Conservation (phyloP, 345 rosid genomes). For the Euphorbia tirucalli region DNA sequence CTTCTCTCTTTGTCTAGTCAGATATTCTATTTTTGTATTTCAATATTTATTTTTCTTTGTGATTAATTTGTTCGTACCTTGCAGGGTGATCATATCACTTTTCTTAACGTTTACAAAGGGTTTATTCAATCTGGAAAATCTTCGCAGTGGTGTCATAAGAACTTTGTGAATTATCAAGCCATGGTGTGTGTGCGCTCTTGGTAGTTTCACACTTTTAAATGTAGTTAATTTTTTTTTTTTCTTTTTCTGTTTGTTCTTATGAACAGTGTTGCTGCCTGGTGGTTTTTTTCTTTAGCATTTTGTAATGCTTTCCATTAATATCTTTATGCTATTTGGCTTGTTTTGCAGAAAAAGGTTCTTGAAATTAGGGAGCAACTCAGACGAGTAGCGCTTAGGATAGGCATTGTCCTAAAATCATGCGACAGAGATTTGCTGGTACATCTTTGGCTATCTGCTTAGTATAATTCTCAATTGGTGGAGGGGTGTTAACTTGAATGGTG, state of each 20-base stretch:
- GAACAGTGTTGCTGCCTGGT: not conserved
- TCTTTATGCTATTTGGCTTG: slow-evolving; percentile 4
- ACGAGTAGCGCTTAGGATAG: slow-evolving; percentile 73
- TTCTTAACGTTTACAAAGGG: slow-evolving; percentile 85
- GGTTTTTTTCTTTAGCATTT: slow-evolving; percentile 9
- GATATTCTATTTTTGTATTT: not conserved
- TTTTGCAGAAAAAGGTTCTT: slow-evolving; percentile 65
- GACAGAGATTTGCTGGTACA: slow-evolving; percentile 63
- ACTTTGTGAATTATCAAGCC: slow-evolving; percentile 77
- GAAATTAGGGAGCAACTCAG: slow-evolving; percentile 81
- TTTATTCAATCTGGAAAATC: slow-evolving; percentile 84
- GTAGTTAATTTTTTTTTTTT: not conserved
- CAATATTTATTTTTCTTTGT: not conserved
- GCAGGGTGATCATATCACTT: slow-evolving; percentile 95
- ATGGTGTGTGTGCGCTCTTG: slow-evolving; percentile 49
- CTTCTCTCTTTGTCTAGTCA: not conserved
- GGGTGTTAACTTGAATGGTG: not conserved
- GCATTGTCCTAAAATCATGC: slow-evolving; percentile 72
- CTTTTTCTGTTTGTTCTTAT: not conserved
- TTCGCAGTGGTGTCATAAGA: slow-evolving; percentile 79
- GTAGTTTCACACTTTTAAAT: slow-evolving; percentile 9
- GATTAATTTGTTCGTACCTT: slow-evolving; percentile 15
- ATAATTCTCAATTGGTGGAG: not conserved
- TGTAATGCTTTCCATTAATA: slow-evolving; percentile 2
- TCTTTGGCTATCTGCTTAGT: not conserved